phyloP scores from a whole-genome alignment of 306 rosid species.

The Albizia julibrissin region DNA sequence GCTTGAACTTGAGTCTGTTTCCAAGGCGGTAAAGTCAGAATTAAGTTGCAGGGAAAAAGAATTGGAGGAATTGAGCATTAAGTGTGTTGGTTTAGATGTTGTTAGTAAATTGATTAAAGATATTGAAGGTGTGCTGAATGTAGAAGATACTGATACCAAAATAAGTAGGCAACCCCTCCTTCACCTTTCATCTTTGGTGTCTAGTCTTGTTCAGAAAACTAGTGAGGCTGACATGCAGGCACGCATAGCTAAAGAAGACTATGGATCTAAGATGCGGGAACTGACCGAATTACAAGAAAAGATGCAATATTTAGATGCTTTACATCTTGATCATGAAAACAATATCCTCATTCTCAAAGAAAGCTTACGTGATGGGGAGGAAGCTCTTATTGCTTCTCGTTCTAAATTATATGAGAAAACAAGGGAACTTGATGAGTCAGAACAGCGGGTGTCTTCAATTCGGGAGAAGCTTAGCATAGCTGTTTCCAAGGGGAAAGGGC shows the following conservation, averaged over 20 bases:
- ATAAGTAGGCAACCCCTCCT: slow-evolving; percentile 50
- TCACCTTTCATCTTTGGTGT: slow-evolving; percentile 58
- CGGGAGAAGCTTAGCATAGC: slow-evolving; percentile 97
- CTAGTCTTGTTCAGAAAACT: slow-evolving; percentile 68
- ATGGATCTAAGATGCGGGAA: slow-evolving; percentile 50
- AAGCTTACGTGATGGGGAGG: slow-evolving; percentile 68
- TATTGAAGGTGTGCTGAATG: slow-evolving; percentile 56
- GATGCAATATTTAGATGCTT: slow-evolving; percentile 48
- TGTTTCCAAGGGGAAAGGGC: slow-evolving; percentile 95
- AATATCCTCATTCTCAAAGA: slow-evolving; percentile 72
- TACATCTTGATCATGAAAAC: slow-evolving; percentile 66
- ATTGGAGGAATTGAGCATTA: slow-evolving; percentile 59
- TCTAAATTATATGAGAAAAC: slow-evolving; percentile 61
- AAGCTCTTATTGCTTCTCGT: slow-evolving; percentile 56
- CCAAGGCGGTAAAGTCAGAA: slow-evolving; percentile 57
- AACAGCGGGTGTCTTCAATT: slow-evolving; percentile 80
- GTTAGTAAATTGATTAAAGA: slow-evolving; percentile 61
- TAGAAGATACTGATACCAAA: slow-evolving; percentile 43
- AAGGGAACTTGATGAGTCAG: slow-evolving; percentile 78
- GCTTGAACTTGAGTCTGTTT: slow-evolving; percentile 61
- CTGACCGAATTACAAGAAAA: slow-evolving; percentile 64
- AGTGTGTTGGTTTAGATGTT: slow-evolving; percentile 57
- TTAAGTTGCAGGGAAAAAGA: slow-evolving; percentile 59
- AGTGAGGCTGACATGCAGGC: slow-evolving; percentile 62
- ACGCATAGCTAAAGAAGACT: slow-evolving; percentile 48